Evolutionary conservation across 2,329 filamentous ascomycete genomes (phyloP).

Genomic region (Xylaria digitata): DNA sequence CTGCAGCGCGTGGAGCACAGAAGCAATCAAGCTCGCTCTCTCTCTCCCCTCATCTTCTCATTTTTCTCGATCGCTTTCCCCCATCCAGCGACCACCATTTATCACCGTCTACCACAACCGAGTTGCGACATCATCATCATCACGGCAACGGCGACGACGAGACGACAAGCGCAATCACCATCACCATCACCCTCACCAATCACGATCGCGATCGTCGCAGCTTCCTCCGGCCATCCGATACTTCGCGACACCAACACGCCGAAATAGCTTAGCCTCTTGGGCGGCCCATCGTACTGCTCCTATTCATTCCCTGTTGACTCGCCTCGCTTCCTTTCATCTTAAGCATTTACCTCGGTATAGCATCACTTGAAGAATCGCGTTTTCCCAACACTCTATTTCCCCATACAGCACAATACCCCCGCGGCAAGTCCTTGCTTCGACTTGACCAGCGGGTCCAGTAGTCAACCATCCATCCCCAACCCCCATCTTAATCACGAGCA

Average conservation of each 20-base stretch:
- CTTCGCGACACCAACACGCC: constrained; percentile 10
- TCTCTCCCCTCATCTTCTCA: constrained; percentile 31
- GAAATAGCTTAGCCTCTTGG: constrained; percentile 3
- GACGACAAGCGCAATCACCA: constrained; percentile 11
- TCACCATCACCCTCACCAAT: constrained; percentile 7
- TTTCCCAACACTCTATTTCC: not conserved
- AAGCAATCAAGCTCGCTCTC: constrained; percentile 30
- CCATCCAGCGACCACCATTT: constrained; percentile 10
- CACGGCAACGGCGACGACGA: not conserved
- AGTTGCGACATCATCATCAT: not conserved
- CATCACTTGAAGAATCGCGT: constrained; percentile 9
- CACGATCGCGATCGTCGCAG: constrained; percentile 6
- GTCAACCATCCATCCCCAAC: constrained; percentile 31
- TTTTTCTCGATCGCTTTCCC: constrained; percentile 22
- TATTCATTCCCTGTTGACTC: constrained; percentile 15
- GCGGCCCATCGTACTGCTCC: constrained; percentile 1
- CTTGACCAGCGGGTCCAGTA: constrained; percentile 41
- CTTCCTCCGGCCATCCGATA: not conserved
- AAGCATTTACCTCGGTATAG: not conserved
- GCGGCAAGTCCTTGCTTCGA: constrained; percentile 40
- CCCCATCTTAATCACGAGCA: constrained; percentile 14
- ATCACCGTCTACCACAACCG: constrained; percentile 10
- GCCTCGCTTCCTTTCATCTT: not conserved
- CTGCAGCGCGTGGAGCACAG: constrained; percentile 31
- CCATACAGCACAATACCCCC: constrained; percentile 21